phyloP scores from a whole-genome alignment of 192 early-diverging fungal genomes.

The Geranomyces variabilis region DNA sequence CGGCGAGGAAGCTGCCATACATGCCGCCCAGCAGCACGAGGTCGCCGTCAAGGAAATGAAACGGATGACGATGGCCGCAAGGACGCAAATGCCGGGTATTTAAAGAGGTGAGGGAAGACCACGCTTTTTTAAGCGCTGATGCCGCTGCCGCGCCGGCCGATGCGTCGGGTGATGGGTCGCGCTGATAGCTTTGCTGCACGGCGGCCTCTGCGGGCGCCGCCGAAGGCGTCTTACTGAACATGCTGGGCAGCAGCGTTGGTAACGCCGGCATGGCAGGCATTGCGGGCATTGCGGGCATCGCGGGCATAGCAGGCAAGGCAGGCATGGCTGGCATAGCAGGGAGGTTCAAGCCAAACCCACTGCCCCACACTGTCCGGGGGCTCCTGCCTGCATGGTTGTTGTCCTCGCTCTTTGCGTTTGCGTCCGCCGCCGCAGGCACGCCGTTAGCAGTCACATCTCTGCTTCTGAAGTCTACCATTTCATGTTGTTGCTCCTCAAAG shows the following conservation, averaged over 20 bases:
- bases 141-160: conserved; percentile 19
- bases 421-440: not conserved
- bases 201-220: not conserved
- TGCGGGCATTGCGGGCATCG: not conserved
- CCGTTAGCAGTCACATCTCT: not conserved
- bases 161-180: conserved; percentile 6
- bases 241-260: not conserved
- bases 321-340: not conserved
- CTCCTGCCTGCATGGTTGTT: not conserved
- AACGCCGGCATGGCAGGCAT: not conserved
- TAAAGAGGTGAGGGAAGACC: conserved; percentile 12
- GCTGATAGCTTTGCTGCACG: not conserved
- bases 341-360: not conserved
- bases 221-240: not conserved
- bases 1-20: conserved; percentile 32
- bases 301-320: not conserved
- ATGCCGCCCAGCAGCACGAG: conserved; percentile 37
- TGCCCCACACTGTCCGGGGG: not conserved
- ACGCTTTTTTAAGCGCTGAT: conserved; percentile 18
- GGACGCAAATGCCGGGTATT: conserved; percentile 7
- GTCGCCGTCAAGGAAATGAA: conserved; percentile 37
- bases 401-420: not conserved
- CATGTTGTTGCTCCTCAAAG: not conserved
- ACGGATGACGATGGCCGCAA: conserved; percentile 35
- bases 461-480: not conserved